These are phyloP conservation scores for Phytophthora aleatoria DNA, from an alignment of 352 stramenopile genomes.

Conservation along the genomic window DNA sequence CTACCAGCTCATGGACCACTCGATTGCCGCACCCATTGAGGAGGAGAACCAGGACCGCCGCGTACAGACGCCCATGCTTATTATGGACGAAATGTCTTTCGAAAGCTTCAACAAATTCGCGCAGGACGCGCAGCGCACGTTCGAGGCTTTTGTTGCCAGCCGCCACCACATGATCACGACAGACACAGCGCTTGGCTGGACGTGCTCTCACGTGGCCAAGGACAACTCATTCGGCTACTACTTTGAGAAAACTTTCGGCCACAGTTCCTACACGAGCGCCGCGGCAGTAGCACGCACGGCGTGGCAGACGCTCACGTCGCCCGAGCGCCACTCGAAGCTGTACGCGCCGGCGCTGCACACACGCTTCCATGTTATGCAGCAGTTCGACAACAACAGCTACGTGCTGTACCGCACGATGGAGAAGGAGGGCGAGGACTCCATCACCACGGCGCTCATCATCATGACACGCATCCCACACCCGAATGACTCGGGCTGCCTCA, in stretches of 20 bases:
- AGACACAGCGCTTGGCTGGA: constrained; percentile 56
- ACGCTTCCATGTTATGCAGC: constrained; percentile 62
- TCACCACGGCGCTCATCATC: constrained; percentile 60
- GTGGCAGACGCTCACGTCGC: constrained; percentile 54
- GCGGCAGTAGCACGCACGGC: constrained; percentile 38
- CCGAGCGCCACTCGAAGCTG: constrained; percentile 49
- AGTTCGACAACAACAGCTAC: constrained; percentile 57
- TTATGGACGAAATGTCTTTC: constrained; percentile 68
- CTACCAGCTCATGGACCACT: constrained; percentile 67
- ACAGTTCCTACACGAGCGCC: constrained; percentile 23
- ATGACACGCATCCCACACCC: constrained; percentile 56
- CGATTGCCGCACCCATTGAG: constrained; percentile 36
- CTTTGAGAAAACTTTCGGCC: constrained; percentile 53
- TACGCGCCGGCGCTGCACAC: constrained; percentile 58
- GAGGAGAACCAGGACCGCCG: constrained; percentile 34
- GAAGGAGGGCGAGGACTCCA: constrained; percentile 61
- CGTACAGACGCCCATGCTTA: constrained; percentile 53
- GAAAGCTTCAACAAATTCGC: constrained; percentile 53
- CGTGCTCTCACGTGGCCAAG: constrained; percentile 52
- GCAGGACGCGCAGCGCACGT: constrained; percentile 45
- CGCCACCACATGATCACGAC: constrained; percentile 53
- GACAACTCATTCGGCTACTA: constrained; percentile 59
- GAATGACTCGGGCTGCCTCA: constrained; percentile 42
- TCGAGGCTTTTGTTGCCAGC: constrained; percentile 47
- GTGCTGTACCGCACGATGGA: constrained; percentile 64